Evolutionary conservation across 2,329 filamentous ascomycete genomes (phyloP), one percentile per base, ranked within the genome.

Genomic region (Pseudogymnoascus sp.): DNA sequence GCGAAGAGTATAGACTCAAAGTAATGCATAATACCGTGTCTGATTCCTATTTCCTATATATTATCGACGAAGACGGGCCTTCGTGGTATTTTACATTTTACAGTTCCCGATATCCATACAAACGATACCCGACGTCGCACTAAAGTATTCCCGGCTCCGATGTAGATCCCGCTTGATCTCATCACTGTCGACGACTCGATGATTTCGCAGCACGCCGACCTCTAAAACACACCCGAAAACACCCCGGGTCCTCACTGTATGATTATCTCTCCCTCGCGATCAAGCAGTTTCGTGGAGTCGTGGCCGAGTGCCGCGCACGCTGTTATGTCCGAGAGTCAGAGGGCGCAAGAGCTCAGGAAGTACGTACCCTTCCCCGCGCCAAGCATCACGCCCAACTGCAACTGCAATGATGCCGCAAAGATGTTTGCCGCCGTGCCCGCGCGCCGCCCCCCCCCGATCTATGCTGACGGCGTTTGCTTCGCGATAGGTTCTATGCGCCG

Each of bases 291-390:
- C 28, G 50, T 34, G 50, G 50, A 56, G 50, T 36, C 50, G 28
- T 56, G 50, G 50, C 50, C 50, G 50, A 56, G 50, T 21, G 28
- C 25, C 28, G 50, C 50, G 50, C 28, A 34, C n/a, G 50, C n/a
- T 11, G 50, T 56, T 25, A 56, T 56, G 50, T 56, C 50, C 63
- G 65, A 69, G 60, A 68, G 66, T 34, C 66, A 70, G 38, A 59
- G 66, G 34, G 69, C 69, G 3, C 62, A 71, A n/a, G 70, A 72
- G 65, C 64, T 72, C 38, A 67, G 70, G 34, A 72, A 71, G 70
- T 72, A 67, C 44, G 68, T 66, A 36, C 14, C 36, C 50, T 31
- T 28, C 56, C 50, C 56, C 46, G 37, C 18, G 16, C 31, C 38
- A 56, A 36, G 38, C 12, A 34, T 61, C 23, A 34, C 10, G 23